Evolutionary conservation across 208 protist species (phyloP).

Genomic region (Phytomonas francai): DNA sequence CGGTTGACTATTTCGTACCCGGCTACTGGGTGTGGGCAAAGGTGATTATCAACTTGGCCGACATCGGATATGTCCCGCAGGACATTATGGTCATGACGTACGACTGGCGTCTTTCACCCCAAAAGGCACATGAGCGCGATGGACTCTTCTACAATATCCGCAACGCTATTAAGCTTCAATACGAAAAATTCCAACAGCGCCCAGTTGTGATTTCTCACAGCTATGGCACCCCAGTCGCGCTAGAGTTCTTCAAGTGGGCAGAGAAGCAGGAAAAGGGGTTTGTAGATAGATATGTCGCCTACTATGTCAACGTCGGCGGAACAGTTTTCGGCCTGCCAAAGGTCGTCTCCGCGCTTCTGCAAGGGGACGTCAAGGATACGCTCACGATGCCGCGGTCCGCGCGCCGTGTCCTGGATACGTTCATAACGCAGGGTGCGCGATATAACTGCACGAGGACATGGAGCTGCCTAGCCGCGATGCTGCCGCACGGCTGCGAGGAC

Average conservation of each 20-base stretch:
- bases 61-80: conserved; percentile 90
- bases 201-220: conserved; percentile 85
- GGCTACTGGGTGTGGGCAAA: conserved; percentile 91
- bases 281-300: conserved; percentile 74
- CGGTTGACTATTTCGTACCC: conserved; percentile 86
- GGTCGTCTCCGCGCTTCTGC: conserved; percentile 62
- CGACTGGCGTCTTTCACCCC: conserved; percentile 87
- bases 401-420: conserved; percentile 65
- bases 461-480: conserved; percentile 65
- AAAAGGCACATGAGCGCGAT: conserved; percentile 67
- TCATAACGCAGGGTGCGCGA: conserved; percentile 58
- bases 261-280: conserved; percentile 64
- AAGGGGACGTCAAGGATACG: conserved; percentile 84
- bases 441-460: conserved; percentile 58
- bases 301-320: conserved; percentile 84
- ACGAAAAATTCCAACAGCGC: conserved; percentile 56
- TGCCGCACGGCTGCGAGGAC: conserved; percentile 57
- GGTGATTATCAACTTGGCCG: conserved; percentile 86
- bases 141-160: conserved; percentile 74
- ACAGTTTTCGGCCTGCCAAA: conserved; percentile 74
- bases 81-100: conserved; percentile 85
- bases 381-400: conserved; percentile 54
- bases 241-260: conserved; percentile 86
- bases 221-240: conserved; percentile 73
- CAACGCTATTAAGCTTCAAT: conserved; percentile 58